phyloP scores from a whole-genome alignment of 805 yeast genomes.

The Ogataea trehaloabstinens region DNA sequence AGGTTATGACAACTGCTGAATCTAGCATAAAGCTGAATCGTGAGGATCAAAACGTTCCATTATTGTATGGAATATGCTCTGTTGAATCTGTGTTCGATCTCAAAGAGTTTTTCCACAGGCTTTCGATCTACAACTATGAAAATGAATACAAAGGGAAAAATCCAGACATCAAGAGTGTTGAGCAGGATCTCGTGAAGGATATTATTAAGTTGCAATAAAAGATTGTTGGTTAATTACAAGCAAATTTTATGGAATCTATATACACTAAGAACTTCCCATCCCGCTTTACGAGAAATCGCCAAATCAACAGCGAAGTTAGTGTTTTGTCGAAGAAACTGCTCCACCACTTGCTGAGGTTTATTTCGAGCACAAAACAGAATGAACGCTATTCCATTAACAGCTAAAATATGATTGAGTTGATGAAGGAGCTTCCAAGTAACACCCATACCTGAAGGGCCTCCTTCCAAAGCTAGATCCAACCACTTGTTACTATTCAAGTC shows the following conservation, averaged over 20 bases:
- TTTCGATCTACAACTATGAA: slow-evolving; percentile 65
- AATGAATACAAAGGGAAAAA: slow-evolving; percentile 52
- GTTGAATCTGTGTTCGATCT: slow-evolving; percentile 46
- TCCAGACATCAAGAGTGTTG: slow-evolving; percentile 46
- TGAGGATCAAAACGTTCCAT: slow-evolving; percentile 35
- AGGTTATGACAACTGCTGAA: slow-evolving; percentile 20
- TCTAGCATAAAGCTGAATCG: slow-evolving; percentile 20
- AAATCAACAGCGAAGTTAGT: slow-evolving; percentile 49
- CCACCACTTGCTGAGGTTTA: slow-evolving; percentile 62
- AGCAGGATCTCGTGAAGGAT: slow-evolving; percentile 58
- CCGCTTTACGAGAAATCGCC: slow-evolving; percentile 77
- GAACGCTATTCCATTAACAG: slow-evolving; percentile 71
- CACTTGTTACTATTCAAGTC: slow-evolving; percentile 45
- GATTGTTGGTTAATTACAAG: slow-evolving; percentile 20
- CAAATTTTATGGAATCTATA: slow-evolving; percentile 50
- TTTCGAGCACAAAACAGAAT: slow-evolving; percentile 91
- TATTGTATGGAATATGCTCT: slow-evolving; percentile 41
- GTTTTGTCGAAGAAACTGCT: slow-evolving; percentile 37
- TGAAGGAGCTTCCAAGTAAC: slow-evolving; percentile 68
- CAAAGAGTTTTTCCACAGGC: slow-evolving; percentile 61
- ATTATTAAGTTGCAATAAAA: slow-evolving; percentile 34
- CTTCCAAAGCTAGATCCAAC: slow-evolving; percentile 87
- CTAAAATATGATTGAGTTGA: slow-evolving; percentile 49
- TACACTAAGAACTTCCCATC: slow-evolving; percentile 90
- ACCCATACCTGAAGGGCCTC: slow-evolving; percentile 90